Evolutionary conservation across 2,329 filamentous ascomycete species (phyloP).

Genomic region (Ramularia endophylla): DNA sequence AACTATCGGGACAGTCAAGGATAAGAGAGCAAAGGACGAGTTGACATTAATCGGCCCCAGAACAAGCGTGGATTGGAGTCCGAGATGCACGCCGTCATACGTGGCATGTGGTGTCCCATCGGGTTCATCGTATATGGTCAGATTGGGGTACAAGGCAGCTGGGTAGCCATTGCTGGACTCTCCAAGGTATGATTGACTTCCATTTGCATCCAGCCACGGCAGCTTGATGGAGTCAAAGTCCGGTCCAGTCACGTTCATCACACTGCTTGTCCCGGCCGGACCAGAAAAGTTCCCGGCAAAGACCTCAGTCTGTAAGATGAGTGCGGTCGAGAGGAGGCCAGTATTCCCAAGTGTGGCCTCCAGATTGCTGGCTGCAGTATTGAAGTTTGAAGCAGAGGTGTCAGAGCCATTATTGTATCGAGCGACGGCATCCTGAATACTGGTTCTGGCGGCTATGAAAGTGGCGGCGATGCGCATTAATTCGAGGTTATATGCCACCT

Average conservation of each 20-base stretch:
- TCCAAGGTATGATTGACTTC: conserved; percentile 55
- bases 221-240: conserved; percentile 49
- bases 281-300: conserved; percentile 64
- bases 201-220: conserved; percentile 56
- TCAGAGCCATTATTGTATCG: conserved; percentile 50
- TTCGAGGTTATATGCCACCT: conserved; percentile 71
- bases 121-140: conserved; percentile 46
- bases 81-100: conserved; percentile 38
- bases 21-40: conserved; percentile 66
- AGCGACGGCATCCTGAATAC: conserved; percentile 47
- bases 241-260: conserved; percentile 60
- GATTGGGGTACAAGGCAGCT: conserved; percentile 67
- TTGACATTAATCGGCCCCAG: conserved; percentile 72
- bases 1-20: conserved; percentile 73
- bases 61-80: conserved; percentile 55
- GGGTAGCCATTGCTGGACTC: conserved; percentile 63
- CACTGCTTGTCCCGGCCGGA: conserved; percentile 40
- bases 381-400: conserved; percentile 55
- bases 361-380: conserved; percentile 56
- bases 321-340: conserved; percentile 37
- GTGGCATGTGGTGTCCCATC: conserved; percentile 34
- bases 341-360: conserved; percentile 59
- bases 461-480: conserved; percentile 70
- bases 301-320: conserved; percentile 64
- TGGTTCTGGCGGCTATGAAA: conserved; percentile 60